Evolutionary conservation across 352 stramenopile species (phyloP), one percentile per base, ranked within the genome.

Genomic region (Globisporangium paddicum): DNA sequence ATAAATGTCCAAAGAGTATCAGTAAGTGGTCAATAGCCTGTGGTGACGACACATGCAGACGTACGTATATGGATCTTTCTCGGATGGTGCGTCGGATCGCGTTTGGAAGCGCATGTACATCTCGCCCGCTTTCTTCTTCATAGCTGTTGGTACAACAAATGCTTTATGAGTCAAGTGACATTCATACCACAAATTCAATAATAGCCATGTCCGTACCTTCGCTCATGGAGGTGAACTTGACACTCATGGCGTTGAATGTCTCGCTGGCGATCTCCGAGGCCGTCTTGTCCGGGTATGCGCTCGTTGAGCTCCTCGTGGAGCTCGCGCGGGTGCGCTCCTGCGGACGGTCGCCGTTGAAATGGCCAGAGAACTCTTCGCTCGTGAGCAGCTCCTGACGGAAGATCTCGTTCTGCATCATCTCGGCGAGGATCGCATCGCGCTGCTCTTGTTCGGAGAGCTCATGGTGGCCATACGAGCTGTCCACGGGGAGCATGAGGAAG

Each of bases 81-180:
- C 68, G 0, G 67, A 57, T 9, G 68, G 66, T 11, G 78, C 62
- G 16, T 89, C 77, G 18, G 72, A 75, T 21, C 81, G 73, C 48
- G 82, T 87, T 68, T 92, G 83, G 68, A 92, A 93, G 47, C 77
- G 82, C 69, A 86, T 69, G 64, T 93, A 95, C 78, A 90, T 87
- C 19, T 91, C 75, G 46, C 88, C 72, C 62, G 87, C 87, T 61
- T 89, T 89, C 64, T 66, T 76, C 61, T 90, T 90, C 74, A 90
- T 89, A 8, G 62, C 85, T 95, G 52, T 16, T 3, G 37, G 45
- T 21, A 57, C 16, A 48, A 32, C 3, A 32, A 32, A 7, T 6
- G 28, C 28, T 3, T 32, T 32, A 32, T 32, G 28, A 32, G 28
- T 32, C 3, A 7, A 32, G 3, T 6, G 28, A 32, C 28, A 32